Evolutionary conservation across 1,284 basidiomycete genomes (phyloP).

Genomic region (Apiotrichum veenhuisii): DNA sequence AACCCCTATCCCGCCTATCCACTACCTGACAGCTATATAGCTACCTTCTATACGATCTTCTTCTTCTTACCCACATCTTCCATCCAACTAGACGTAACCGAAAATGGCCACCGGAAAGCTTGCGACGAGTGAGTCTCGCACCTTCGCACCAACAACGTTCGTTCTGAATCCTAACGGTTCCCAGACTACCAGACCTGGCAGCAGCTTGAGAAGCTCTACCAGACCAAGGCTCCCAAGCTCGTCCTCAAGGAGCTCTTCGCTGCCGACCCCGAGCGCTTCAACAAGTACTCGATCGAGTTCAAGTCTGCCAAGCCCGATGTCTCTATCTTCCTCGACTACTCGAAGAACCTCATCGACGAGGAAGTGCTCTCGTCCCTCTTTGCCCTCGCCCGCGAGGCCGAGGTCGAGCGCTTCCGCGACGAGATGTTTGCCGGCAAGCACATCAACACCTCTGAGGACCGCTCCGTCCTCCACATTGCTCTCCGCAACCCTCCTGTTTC

Average conservation of each 20-base stretch:
- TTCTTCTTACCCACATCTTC: constrained; percentile 1
- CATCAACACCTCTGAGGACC: constrained; percentile 97
- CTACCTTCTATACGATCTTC: background rate
- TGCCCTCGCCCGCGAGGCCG: constrained; percentile 76
- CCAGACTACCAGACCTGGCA: constrained; percentile 85
- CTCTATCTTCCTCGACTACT: constrained; percentile 89
- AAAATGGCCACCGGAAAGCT: constrained; percentile 44
- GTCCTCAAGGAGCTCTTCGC: constrained; percentile 88
- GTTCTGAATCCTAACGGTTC: background rate
- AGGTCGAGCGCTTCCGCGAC: constrained; percentile 79
- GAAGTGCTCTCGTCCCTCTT: constrained; percentile 75
- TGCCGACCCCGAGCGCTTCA: constrained; percentile 77
- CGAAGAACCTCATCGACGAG: constrained; percentile 91
- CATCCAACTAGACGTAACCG: background rate
- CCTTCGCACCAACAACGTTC: background rate
- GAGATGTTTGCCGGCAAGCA: constrained; percentile 94
- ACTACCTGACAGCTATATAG: background rate
- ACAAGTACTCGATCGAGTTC: constrained; percentile 78
- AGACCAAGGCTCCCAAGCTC: constrained; percentile 68
- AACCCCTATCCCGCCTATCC: background rate
- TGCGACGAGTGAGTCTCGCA: constrained; percentile 35
- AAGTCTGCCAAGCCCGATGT: constrained; percentile 61
- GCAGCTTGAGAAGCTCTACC: constrained; percentile 81
- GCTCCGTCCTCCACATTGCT: constrained; percentile 92
- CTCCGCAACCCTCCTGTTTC: constrained; percentile 67